Evolutionary conservation across 2,329 filamentous ascomycete genomes (phyloP), one percentile per base, ranked within the genome.

Genomic region (Talaromyces sp.): DNA sequence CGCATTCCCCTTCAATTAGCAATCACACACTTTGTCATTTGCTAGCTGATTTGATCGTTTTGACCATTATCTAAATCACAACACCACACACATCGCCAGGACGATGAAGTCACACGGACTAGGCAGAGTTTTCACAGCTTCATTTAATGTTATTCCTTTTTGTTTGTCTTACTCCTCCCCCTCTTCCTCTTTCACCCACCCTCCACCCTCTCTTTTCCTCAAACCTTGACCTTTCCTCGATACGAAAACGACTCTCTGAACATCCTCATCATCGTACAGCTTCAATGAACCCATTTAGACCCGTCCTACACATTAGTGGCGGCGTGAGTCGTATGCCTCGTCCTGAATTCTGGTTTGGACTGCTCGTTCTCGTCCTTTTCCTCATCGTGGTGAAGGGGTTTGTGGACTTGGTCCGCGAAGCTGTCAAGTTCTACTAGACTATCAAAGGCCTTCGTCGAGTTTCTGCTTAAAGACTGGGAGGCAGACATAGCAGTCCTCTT

Each of bases 41-140:
- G 22, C 33, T 16, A 22, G 16, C 35, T 19, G 14, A 14, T 57
- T 41, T 57, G 54, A n/a, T 59, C 45, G 56, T 59, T 59, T 59
- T 59, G 56, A 45, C 37, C 19, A 59, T 39, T 43, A 10, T 2
- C 14, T 39, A 41, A 37, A 37, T 7, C 56, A 39, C 19, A 41
- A 27, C 31, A 39, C 22, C 37, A 59, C 37, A 14, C 19, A n/a
- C 10, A 62, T 62, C 60, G 48, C 35, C 60, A 54, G 16, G 60
- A 41, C 60, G 60, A 62, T 62, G n/a, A n/a, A 52, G 47, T 37
- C 59, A 52, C 59, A 52, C 39, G 22, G 14, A 22, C 13, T 45
- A 58, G 22, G 22, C 33, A 45, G 14, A 31, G 14, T 31, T 45
- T 59, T 59, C 37, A 19, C 19, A n/a, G 37, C 35, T 41, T 59